These are phyloP conservation scores for Trichoderma orchidacearum DNA, from an alignment of 495 filamentous ascomycete species.

Conservation along the genomic window DNA sequence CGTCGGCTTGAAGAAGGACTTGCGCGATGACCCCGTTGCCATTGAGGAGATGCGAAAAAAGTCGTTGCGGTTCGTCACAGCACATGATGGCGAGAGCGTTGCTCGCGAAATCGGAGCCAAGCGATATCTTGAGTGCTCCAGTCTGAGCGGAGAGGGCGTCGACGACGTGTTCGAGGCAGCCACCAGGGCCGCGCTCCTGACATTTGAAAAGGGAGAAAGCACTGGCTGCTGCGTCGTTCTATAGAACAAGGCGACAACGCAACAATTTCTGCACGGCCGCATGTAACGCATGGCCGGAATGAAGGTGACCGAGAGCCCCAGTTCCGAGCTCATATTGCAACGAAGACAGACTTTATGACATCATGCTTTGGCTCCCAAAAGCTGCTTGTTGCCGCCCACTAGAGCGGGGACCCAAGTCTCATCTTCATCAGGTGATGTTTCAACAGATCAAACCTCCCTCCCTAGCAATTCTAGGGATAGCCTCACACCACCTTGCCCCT, in stretches of 20 bases:
- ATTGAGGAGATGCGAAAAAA: conserved; percentile 97
- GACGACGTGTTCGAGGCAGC: conserved; percentile 99
- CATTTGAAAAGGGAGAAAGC: conserved; percentile 76
- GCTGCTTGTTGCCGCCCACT: neutral
- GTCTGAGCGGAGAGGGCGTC: conserved; percentile 91
- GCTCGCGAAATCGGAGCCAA: conserved; percentile 77
- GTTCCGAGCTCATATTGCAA: neutral
- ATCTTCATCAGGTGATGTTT: neutral
- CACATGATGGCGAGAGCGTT: conserved; percentile 65
- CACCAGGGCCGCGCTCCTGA: conserved; percentile 85
- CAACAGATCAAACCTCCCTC: too few species aligned
- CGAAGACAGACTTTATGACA: neutral
- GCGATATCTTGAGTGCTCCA: conserved; percentile 96
- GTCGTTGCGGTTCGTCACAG: conserved; percentile 70
- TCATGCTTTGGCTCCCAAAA: neutral
- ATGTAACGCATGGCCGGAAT: neutral
- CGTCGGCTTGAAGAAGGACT: conserved; percentile 94
- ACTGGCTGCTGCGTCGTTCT: conserved; percentile 83
- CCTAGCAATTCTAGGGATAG: too few species aligned
- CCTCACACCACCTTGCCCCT: neutral
- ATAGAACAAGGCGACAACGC: conserved; percentile 34
- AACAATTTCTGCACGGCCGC: neutral
- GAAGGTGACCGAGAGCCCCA: neutral
- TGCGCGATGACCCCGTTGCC: conserved; percentile 85
- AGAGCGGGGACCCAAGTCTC: neutral